Evolutionary conservation across 1,284 basidiomycete genomes (phyloP), one percentile per base, ranked within the genome.

Genomic region (Irpex sp.): DNA sequence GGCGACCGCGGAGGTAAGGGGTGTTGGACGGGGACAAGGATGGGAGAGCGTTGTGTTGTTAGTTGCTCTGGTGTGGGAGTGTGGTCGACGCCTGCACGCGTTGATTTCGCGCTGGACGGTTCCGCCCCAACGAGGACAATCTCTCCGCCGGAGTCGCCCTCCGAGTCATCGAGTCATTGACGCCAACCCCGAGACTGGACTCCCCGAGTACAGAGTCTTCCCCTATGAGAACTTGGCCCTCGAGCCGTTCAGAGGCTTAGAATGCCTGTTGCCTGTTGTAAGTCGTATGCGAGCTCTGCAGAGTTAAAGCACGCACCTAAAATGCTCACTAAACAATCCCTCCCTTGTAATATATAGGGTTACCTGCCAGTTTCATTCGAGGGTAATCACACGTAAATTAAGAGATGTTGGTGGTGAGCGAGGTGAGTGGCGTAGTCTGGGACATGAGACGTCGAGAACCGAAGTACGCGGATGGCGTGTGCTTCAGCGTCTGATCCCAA

Each of bases 211-310:
- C 70, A 82, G 88, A 55, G 83, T 90, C 19, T 91, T 91, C 69
- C 88, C 89, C 0, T 90, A 91, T 73, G 86, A 90, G 68, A 83
- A 88, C 71, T 77, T 83, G 43, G 79, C 81, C 6, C 82, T 91
- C 67, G 80, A 88, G 65, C 86, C 87, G 0, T 90, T 91, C 71
- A 26, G 21, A 26, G 21, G 26, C 26, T 26, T 26, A 26, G 26
- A 26, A 26, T 26, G 26, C 26, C 26, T 26, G 26, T 26, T 26
- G 26, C 26, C 26, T 26, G 26, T 26, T 26, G 26, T 26, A 26
- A 26, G 26, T 26, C 26, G 26, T 26, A 26, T 26, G 26, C 26
- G 26, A 26, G 26, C 26, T 26, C 26, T 26, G 26, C 26, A 26
- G 26, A 26, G 26, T 26, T 26, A 26, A 26, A 26, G 26, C 26